phyloP scores from a whole-genome alignment of 108 stramenopile species.

The Conticribra weissflogii region DNA sequence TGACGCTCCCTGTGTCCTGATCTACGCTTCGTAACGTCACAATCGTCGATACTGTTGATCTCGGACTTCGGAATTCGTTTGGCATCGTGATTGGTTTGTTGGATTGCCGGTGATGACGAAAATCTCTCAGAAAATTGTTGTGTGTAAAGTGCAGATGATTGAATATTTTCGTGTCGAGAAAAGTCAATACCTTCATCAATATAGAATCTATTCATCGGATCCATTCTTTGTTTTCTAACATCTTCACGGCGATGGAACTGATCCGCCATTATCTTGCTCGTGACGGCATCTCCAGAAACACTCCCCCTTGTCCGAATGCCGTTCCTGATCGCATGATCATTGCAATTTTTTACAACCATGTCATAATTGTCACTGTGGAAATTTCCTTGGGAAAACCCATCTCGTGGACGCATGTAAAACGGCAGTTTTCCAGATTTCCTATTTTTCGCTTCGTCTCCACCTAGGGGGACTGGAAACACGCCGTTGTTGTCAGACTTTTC shows the following conservation, averaged over 20 bases:
- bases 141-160: too few relatives aligned
- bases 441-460: conserved; percentile 28
- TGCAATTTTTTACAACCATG: not conserved
- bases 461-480: conserved; percentile 18
- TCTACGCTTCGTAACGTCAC: too few relatives aligned
- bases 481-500: conserved; percentile 1
- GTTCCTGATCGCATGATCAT: not conserved
- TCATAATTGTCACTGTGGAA: not conserved
- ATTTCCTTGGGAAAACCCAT: not conserved
- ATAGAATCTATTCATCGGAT: conserved; percentile 40
- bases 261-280: conserved; percentile 31
- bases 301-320: not conserved
- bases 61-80: too few relatives aligned
- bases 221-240: conserved; percentile 31
- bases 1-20: too few relatives aligned
- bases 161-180: too few relatives aligned
- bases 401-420: conserved; percentile 33
- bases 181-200: too few relatives aligned
- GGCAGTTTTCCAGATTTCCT: conserved; percentile 29
- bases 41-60: too few relatives aligned
- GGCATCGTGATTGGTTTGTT: too few relatives aligned
- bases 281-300: conserved; percentile 22
- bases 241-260: conserved; percentile 28
- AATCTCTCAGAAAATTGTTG: too few relatives aligned
- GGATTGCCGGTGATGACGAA: too few relatives aligned